Conservation (phyloP, 495 filamentous ascomycete genomes). For the Sphaerosporella brunnea region DNA sequence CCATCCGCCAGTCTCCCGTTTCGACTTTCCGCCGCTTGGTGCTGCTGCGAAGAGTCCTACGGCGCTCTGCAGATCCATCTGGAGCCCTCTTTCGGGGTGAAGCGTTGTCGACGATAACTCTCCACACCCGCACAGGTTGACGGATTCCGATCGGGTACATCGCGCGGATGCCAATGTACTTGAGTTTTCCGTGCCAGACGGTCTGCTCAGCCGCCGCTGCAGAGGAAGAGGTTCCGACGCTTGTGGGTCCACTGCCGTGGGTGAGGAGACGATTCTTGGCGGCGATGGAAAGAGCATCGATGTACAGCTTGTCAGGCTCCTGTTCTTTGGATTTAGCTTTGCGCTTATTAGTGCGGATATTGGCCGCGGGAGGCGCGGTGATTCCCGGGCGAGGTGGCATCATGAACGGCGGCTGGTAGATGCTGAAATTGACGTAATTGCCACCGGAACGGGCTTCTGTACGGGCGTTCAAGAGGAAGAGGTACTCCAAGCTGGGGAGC, state of each 20-base stretch:
- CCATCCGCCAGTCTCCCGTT: not conserved
- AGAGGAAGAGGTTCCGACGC: not conserved
- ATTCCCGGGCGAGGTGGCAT: too few species aligned
- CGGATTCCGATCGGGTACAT: not conserved
- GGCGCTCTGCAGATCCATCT: not conserved
- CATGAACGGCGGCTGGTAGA: not conserved
- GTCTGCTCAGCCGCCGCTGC: not conserved
- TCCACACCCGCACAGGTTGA: not conserved
- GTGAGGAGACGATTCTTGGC: not conserved
- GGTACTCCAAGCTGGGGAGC: not conserved
- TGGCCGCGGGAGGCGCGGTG: not conserved
- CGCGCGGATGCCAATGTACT: conserved; percentile 3
- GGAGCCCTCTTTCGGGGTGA: not conserved
- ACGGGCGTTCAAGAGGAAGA: conserved; percentile 2
- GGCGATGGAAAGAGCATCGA: conserved; percentile 2
- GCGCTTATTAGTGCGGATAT: not conserved
- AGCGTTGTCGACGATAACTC: not conserved
- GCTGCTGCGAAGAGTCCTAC: conserved; percentile 2
- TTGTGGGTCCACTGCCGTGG: not conserved
- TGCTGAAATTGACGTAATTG: not conserved
- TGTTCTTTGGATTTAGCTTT: not conserved
- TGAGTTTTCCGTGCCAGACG: conserved; percentile 2
- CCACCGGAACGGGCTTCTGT: not conserved
- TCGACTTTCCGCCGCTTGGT: not conserved
- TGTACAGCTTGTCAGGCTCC: conserved; percentile 1